These are phyloP conservation scores for Filosporella fistucella DNA, from an alignment of 495 filamentous ascomycete genomes.

Conservation along the genomic window DNA sequence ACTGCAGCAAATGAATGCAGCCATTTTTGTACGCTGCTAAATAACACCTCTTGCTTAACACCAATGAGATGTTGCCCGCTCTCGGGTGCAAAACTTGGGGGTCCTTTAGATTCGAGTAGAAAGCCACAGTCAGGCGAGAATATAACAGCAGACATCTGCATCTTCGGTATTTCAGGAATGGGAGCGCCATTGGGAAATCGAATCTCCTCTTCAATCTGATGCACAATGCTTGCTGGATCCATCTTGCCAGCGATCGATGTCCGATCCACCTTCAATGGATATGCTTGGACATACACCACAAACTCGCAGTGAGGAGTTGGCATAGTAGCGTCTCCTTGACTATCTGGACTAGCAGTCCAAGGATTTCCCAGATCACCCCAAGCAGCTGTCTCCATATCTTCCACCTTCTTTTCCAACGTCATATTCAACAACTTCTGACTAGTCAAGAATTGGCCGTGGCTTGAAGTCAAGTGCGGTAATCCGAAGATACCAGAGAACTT, in stretches of 20 bases:
- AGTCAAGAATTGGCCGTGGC: constrained; percentile 58
- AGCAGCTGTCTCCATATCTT: constrained; percentile 49
- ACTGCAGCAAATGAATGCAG: constrained; percentile 62
- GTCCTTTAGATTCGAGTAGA: constrained; percentile 82
- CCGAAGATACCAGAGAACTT: constrained; percentile 89
- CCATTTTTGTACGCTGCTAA: constrained; percentile 59
- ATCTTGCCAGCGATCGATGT: constrained; percentile 26
- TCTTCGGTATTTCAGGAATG: constrained; percentile 56
- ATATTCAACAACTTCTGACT: constrained; percentile 64
- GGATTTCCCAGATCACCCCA: constrained; percentile 34
- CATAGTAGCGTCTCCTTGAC: constrained; percentile 56
- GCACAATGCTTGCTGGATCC: constrained; percentile 39
- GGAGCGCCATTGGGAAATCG: constrained; percentile 81
- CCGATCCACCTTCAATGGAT: constrained; percentile 46
- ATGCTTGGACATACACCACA: constrained; percentile 81
- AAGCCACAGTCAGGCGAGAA: constrained; percentile 95
- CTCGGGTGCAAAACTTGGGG: constrained; percentile 61
- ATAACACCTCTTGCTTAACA: constrained; percentile 71
- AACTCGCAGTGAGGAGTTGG: constrained; percentile 79
- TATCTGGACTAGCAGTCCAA: constrained; percentile 47
- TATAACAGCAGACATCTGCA: constrained; percentile 78
- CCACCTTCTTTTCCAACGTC: constrained; percentile 63
- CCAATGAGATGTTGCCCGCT: constrained; percentile 69
- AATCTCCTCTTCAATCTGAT: constrained; percentile 77
- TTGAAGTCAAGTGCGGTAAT: constrained; percentile 76